Evolutionary conservation across 202 grass and related monocot genomes (phyloP), one percentile per base, ranked within the genome.

Genomic region (Setaria viridis): DNA sequence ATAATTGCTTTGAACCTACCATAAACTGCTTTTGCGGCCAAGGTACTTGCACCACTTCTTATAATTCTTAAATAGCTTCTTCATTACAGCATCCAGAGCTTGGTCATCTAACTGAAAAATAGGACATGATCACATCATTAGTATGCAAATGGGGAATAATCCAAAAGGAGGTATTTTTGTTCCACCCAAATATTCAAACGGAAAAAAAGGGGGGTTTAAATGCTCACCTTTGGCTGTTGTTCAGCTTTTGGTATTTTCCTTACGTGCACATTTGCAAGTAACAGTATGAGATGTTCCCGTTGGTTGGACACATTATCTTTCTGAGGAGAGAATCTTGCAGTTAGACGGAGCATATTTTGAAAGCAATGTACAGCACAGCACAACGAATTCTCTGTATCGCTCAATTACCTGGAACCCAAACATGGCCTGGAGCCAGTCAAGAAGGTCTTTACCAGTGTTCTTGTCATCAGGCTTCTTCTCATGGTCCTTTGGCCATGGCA

Each of bases 1-100:
- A 59, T 39, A 49, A 42, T 63, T 12, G 0, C 14, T 85, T 2
- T 35, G 71, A 67, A 63, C 85, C 62, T 91, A 99, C 97, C 97
- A 94, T 80, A 99, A 70, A 85, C 97, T 99, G 82, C 93, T 99
- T 91, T 92, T 96, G 72, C 97, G 91, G 47, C 94, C 91, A 2
- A 99, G 90, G 83, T 99, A 96, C 63, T 88, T 94, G 97, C 97
- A 99, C 97, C 97, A 99, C 63, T 89, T 88, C 82, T 93, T 99
- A 84, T 99, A 99, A 70, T 92, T 99, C 88, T 94, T 99, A 88
- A 96, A 94, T 47, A 99, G 80, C 57, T 84, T 96, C 89, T 93
- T 99, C 93, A 96, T 99, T 58, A 96, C 92, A 56, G 51, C 73
- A 71, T 90, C 88, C 33, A 99, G 89, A 80, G 97, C 92, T n/a